Evolutionary conservation across 75 land plant genomes (phyloP), one percentile per base, ranked within the genome.

Genomic region (Chamaecyparis obtusa): DNA sequence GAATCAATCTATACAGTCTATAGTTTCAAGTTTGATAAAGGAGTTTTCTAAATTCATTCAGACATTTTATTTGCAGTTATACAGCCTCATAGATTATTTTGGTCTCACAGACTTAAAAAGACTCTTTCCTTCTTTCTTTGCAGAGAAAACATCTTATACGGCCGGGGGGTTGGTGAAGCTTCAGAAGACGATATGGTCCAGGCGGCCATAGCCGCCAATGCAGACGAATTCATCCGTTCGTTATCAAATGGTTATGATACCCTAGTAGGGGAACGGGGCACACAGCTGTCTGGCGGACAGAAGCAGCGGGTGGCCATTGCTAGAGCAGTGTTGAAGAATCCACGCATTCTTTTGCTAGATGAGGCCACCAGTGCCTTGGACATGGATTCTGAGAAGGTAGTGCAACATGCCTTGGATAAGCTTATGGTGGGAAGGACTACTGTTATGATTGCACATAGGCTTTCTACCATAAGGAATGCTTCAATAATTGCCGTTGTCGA

Each of bases 341-440:
- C 93, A 5, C 88, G 85, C 10, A 93, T 93, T n/a, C 88, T 92
- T 32, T 49, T 93, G 32, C 88, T 93, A 27, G 94, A 92, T 35
- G 94, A 93, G 80, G 94, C 94, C 1, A 93, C 95, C 2, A 90
- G 91, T 55, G 93, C 95, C 3, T 75, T 93, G 41, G 94, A 92
- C 43, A 87, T 87, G 1, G 91, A 94, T 84, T 91, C 93, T 8
- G 95, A 94, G 82, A 69, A 89, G 13, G 85, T 90, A 19, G 93
- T 94, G 30, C 93, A 94, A 37, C 91, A 89, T 3, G 95, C 95
- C 4, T 64, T 92, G 37, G 93, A 94, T 35, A 84, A 56, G 67
- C 91, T 91, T n/a, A 92, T 87, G 92, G 92, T 92, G 48, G 85
- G 88, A 24, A 91, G 95, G n/a, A 80, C 83, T 9, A 80, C 48